Evolutionary conservation across 164 flowering plant species (phyloP).

Genomic region (Vitis rupestris): DNA sequence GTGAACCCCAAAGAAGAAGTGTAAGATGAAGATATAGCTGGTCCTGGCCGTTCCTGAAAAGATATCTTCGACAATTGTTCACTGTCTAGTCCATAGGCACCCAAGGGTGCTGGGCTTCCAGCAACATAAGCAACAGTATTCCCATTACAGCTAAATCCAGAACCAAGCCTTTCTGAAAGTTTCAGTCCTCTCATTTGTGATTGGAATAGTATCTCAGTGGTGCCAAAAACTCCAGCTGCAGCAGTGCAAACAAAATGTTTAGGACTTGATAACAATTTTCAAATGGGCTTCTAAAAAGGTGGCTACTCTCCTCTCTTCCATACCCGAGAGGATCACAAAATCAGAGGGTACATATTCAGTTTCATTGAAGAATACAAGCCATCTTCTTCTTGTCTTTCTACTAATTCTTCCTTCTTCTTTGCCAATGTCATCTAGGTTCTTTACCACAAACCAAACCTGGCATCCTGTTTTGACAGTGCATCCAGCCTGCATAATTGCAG

Average conservation of each 20-base stretch:
- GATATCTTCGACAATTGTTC: constrained; percentile 33
- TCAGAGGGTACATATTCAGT: constrained; percentile 41
- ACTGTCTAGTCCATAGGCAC: constrained; percentile 35
- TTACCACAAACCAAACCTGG: constrained; percentile 42
- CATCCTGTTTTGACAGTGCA: constrained; percentile 53
- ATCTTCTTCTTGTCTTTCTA: constrained; percentile 38
- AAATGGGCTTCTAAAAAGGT: neutral
- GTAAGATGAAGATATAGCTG: constrained; percentile 51
- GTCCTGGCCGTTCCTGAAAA: constrained; percentile 59
- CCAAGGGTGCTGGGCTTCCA: constrained; percentile 53
- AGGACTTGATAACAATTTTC: neutral
- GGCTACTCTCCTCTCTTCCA: neutral
- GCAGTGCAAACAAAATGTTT: neutral
- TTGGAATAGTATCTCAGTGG: constrained; percentile 45
- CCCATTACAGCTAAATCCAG: constrained; percentile 56
- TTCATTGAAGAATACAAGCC: constrained; percentile 54
- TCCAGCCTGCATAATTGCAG: constrained; percentile 44
- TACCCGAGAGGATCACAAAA: constrained; percentile 63
- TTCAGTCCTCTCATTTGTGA: constrained; percentile 52
- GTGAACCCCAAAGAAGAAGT: constrained; percentile 62
- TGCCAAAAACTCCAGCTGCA: constrained; percentile 64
- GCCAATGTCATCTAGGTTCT: constrained; percentile 18
- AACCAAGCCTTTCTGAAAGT: constrained; percentile 53
- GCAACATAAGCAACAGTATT: constrained; percentile 49
- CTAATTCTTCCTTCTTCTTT: constrained; percentile 5